Base-by-base conservation (phyloP, 2,329 filamentous ascomycete species). In the Penicillium sp. region DNA sequence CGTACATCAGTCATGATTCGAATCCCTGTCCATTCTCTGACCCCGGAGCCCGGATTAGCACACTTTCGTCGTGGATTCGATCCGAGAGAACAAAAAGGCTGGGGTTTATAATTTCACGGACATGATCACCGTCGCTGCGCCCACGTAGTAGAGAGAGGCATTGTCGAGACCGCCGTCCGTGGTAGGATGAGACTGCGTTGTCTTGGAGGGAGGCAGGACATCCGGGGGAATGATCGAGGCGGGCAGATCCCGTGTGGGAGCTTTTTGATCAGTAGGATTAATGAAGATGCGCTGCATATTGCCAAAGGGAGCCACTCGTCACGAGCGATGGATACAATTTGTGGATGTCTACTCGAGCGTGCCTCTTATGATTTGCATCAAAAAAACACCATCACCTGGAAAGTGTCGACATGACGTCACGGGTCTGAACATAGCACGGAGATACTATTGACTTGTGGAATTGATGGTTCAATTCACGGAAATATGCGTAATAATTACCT, bases 141-240 rank as follows among this genome's bases (percentile, higher is more conserved):
- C 70, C 4, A 72, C 58, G 39, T 71, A 72, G 37, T 65, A 66
- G 3, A 73, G 45, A 3, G 62, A 64, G 32, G 65, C 70, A 58
- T 71, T 68, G 38, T 67, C 64, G 0, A 52, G 53, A 6, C 59
- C 65, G 12, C 50, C 24, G 12, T 51, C 57, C 2, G 62, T 60
- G 1, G 29, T 32, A 3, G 75, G 74, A 55, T 76, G 70, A 4
- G 70, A 44, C 49, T 74, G 74, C 39, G 66, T 72, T 39, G 69
- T 64, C 52, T 73, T 76, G n/a, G 74, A 67, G 7, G 62, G 52
- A 6, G 75, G 74, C 0, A 77, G 59, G 7, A 59, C 53, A 11
- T 57, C 46, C 3, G 73, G 66, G 4, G 67, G 50, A 8, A 51
- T 18, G 11, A 48, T 45, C 3, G 45, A 29, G 1, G 55, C 45